Evolutionary conservation across 495 filamentous ascomycete species (phyloP), one percentile per base, ranked within the genome.

Genomic region (Podospora tetraspora): DNA sequence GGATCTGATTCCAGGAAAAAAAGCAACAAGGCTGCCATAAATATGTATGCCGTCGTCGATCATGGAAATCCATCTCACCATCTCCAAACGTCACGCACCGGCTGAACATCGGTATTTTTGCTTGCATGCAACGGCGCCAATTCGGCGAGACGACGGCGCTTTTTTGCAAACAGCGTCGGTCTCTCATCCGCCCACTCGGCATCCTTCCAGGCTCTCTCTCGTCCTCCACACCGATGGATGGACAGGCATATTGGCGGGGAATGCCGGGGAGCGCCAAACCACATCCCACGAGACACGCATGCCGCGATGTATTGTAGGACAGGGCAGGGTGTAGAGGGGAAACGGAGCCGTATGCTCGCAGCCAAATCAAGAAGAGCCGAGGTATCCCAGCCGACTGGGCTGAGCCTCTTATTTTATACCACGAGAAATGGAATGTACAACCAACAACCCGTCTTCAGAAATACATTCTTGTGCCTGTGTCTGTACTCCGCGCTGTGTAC

Each of bases 151-250:
- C 12, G 62, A 62, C 12, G 22, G 24, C 25, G 57, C 25, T 34
- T 25, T 63, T 34, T 19, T 6, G 27, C 27, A 27, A 19, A 23
- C 58, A 22, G 57, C 65, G 59, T 52, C 19, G 16, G 16, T 66
- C 12, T 62, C 34, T 56, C 34, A 57, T 25, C 72, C 70, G 56
- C 64, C 69, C 70, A 63, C 64, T 69, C 70, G 72, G 70, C 66
- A 70, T 52, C 57, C 52, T 68, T 64, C 66, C 66, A 52, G 59
- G 19, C 62, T 59, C 27, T 61, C 57, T 43, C 21, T 11, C n/a
- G n/a, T 43, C 52, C 34, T 43, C 34, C 34, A 43, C 34, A 19
- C 13, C 4, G 34, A 43, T 19, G 34, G 34, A 43, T 6, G 13
- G 13, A 43, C 34, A 13, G 34, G 34, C 34, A 43, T 13, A 6